These are phyloP conservation scores for Penium margaritaceum DNA, from an alignment of 139 green algal species.

Conservation along the genomic window DNA sequence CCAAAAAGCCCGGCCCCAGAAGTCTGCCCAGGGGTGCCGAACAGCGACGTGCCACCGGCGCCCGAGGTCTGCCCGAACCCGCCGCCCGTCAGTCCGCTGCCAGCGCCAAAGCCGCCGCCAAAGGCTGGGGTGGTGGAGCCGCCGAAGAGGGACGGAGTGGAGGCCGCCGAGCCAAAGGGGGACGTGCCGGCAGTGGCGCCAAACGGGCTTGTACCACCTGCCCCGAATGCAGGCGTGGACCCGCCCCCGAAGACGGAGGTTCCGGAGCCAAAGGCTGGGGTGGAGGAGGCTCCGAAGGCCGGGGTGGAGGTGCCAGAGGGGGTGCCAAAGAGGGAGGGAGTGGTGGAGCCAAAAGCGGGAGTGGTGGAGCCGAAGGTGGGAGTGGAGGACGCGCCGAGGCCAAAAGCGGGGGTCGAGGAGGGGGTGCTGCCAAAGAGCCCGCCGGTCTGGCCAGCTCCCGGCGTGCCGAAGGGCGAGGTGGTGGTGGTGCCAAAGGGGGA, in stretches of 20 bases:
- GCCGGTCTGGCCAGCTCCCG: background rate
- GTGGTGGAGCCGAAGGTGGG: slow-evolving; percentile 24
- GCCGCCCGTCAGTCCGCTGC: background rate
- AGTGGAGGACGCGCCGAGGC: slow-evolving; percentile 32
- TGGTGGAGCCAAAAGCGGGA: background rate
- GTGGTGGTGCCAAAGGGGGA: slow-evolving; percentile 21
- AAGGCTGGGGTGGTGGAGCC: slow-evolving; percentile 15
- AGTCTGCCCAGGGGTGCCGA: too few species aligned
- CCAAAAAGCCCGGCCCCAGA: too few species aligned
- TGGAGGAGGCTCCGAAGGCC: slow-evolving; percentile 35
- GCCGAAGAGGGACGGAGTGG: too few species aligned
- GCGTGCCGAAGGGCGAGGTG: too few species aligned
- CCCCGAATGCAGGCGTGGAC: slow-evolving; percentile 43
- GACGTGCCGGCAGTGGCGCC: slow-evolving; percentile 13
- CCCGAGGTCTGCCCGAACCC: slow-evolving; percentile 24
- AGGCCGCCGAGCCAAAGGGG: too few species aligned
- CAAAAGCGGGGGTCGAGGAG: slow-evolving; percentile 44
- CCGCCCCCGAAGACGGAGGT: slow-evolving; percentile 43
- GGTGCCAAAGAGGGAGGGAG: background rate
- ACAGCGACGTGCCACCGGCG: too few species aligned
- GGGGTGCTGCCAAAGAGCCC: slow-evolving; percentile 6
- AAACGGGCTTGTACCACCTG: slow-evolving; percentile 37
- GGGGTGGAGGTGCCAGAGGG: slow-evolving; percentile 14
- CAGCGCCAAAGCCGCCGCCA: slow-evolving; percentile 25
- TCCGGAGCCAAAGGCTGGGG: slow-evolving; percentile 38